These are phyloP conservation scores for Diplodia sapinea DNA, from an alignment of 2,329 filamentous ascomycete genomes.

Conservation along the genomic window DNA sequence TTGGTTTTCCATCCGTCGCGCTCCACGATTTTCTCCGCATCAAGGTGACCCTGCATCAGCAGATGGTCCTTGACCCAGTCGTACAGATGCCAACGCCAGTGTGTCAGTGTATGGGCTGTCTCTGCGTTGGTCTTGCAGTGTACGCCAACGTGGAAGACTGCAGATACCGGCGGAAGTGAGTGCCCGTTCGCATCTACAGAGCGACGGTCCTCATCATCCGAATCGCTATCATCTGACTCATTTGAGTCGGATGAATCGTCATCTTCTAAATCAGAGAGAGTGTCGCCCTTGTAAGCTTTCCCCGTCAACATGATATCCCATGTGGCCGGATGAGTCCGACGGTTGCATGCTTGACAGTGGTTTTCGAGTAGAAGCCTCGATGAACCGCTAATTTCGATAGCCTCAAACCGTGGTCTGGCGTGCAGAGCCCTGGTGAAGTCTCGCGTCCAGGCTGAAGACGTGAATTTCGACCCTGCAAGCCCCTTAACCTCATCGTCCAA, in stretches of 20 bases:
- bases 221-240: constrained; percentile 42
- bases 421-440: constrained; percentile 70
- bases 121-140: constrained; percentile 69
- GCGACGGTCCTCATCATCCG: constrained; percentile 46
- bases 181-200: constrained; percentile 58
- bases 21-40: constrained; percentile 63
- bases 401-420: constrained; percentile 67
- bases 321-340: constrained; percentile 70
- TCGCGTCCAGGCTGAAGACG: constrained; percentile 71
- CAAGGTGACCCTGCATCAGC: constrained; percentile 62
- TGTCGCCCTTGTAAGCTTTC: constrained; percentile 68
- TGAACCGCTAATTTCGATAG: constrained; percentile 51
- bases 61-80: constrained; percentile 72
- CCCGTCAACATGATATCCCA: constrained; percentile 68
- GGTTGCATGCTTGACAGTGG: constrained; percentile 73
- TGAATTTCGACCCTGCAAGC: constrained; percentile 72
- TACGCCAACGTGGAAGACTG: constrained; percentile 59
- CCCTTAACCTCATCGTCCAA: constrained; percentile 73
- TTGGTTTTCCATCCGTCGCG: constrained; percentile 66
- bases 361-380: constrained; percentile 34
- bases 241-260: constrained; percentile 31
- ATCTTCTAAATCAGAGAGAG: constrained; percentile 65
- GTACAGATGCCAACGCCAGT: constrained; percentile 79
- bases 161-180: constrained; percentile 52
- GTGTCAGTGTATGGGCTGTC: constrained; percentile 72